phyloP scores from a whole-genome alignment of 1,139 yeast genomes.

The Zygoascus sp. region DNA sequence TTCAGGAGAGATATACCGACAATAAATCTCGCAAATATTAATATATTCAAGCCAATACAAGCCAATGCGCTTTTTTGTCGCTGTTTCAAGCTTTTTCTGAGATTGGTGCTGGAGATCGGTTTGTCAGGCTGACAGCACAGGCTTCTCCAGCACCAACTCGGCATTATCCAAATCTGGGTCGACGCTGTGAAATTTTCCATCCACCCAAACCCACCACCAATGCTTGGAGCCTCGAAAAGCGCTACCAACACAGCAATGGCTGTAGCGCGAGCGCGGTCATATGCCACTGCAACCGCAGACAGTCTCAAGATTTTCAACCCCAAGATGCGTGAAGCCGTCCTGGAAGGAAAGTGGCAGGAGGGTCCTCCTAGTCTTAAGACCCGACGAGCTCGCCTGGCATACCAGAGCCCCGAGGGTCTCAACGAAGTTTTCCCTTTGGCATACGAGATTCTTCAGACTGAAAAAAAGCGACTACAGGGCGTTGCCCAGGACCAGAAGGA shows the following conservation, averaged over 20 bases:
- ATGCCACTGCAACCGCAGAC: slow-evolving; percentile 7
- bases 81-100: too few relatives aligned
- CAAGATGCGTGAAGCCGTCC: slow-evolving; percentile 32
- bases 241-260: not conserved
- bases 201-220: not conserved
- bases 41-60: too few relatives aligned
- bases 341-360: slow-evolving; percentile 34
- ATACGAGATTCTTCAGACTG: slow-evolving; percentile 52
- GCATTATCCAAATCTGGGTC: not conserved
- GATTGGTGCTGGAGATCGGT: too few relatives aligned
- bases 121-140: too few relatives aligned
- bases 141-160: too few relatives aligned
- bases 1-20: too few relatives aligned
- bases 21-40: too few relatives aligned
- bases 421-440: slow-evolving; percentile 71
- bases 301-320: slow-evolving; percentile 31
- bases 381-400: slow-evolving; percentile 44
- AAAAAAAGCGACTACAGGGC: slow-evolving; percentile 33
- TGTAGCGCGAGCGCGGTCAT: not conserved
- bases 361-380: slow-evolving; percentile 50
- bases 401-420: slow-evolving; percentile 63
- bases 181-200: slow-evolving; percentile 1
- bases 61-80: too few relatives aligned
- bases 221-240: not conserved
- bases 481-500: slow-evolving; percentile 31